phyloP scores from a whole-genome alignment of 2,329 filamentous ascomycete genomes.

The Ophidiomyces ophidiicola region DNA sequence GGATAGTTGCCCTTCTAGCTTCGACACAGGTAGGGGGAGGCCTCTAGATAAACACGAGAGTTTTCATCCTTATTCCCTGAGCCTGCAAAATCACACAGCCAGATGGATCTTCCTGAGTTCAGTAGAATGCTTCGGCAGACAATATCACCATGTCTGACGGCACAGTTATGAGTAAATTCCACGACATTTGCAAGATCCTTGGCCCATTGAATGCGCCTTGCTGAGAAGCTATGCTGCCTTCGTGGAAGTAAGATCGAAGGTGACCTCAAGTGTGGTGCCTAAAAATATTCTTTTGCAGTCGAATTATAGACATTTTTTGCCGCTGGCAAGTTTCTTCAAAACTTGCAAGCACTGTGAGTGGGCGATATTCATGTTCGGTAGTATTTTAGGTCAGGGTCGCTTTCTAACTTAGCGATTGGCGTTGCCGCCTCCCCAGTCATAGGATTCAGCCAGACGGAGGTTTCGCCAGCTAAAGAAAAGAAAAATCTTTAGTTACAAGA shows the following conservation, averaged over 20 bases:
- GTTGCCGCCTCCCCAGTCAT: too few species aligned
- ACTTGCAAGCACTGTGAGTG: too few species aligned
- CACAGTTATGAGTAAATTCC: slow-evolving; percentile 2
- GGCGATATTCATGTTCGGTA: too few species aligned
- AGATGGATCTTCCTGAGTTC: slow-evolving; percentile 2
- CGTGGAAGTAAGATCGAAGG: slow-evolving; percentile 3
- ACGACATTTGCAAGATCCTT: slow-evolving; percentile 8
- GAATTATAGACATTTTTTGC: too few species aligned
- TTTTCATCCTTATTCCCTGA: slow-evolving; percentile 4
- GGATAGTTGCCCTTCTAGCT: background rate
- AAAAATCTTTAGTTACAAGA: too few species aligned
- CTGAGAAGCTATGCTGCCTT: slow-evolving; percentile 2
- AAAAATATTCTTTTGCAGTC: too few species aligned
- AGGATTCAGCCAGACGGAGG: too few species aligned
- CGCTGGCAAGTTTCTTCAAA: too few species aligned
- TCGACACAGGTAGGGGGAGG: slow-evolving; percentile 4
- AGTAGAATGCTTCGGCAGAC: slow-evolving; percentile 6
- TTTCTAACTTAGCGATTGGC: too few species aligned
- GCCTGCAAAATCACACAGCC: slow-evolving; percentile 11
- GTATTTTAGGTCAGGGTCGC: too few species aligned
- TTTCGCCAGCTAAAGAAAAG: too few species aligned
- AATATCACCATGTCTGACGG: slow-evolving; percentile 8
- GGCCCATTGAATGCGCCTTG: slow-evolving; percentile 9
- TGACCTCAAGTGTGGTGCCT: too few species aligned
- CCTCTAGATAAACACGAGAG: background rate